Base-by-base conservation (phyloP, 768 basidiomycete species). In the Tremella fuciformis region DNA sequence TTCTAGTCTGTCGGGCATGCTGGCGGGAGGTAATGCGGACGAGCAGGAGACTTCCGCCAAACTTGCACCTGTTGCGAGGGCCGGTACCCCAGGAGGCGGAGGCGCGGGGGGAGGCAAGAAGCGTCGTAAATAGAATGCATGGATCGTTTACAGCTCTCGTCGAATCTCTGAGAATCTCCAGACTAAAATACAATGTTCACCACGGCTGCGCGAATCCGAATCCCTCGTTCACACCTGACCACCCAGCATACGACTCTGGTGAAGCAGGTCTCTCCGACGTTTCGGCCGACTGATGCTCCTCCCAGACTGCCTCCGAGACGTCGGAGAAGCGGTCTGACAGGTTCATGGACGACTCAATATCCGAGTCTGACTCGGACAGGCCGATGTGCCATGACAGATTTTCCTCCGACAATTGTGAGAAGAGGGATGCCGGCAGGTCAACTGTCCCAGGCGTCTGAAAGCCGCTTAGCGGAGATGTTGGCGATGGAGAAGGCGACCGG, bases 131-230 rank as follows among this genome's bases (percentile, higher is more conserved):
- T 47, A 53, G 13, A 41, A 34, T 34, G 29, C 29, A 34, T 34
- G 29, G 29, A 11, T 34, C 29, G 11, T 47, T 40, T 60, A 48
- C 37, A 42, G 18, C 34, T 4, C 29, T 4, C 11, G 29, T 34
- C 29, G 18, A 15, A 37, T 26, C 29, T 37, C 37, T 19, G 37
- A 42, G 37, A 37, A 46, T 50, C 40, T 19, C 53, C 42, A 47
- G 9, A 3, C 51, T 34, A 34, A 6, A 4, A 11, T 34, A 34
- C 29, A 34, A 34, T 34, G 11, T 34, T 34, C 29, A 34, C 68
- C 68, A 66, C 19, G 68, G 58, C 44, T 70, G 63, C 25, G 62
- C 62, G 19, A 70, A 60, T 0, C 68, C 68, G 40, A 70, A 66
- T n/a, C 68, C 68, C 50, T 66, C 51, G 1, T 63, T 65, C 13